A percentile compares a stretch with the other conserved stretches of the same genome.
Conservation (phyloP, 2,329 filamentous ascomycete genomes). For the Penicillium glabrum region DNA sequence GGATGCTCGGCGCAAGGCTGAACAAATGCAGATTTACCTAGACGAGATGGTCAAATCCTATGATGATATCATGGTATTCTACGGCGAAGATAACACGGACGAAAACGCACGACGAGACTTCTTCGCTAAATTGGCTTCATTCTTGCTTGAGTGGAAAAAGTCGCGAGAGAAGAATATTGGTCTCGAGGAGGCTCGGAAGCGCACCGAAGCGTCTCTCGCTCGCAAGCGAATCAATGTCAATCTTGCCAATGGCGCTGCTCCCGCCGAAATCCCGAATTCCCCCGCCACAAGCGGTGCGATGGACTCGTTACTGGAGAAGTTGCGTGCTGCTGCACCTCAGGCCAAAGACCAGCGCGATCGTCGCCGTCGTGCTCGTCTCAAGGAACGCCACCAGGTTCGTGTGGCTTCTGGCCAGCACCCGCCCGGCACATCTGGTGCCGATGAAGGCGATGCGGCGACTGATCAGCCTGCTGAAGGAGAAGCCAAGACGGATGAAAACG, state of each 20-base stretch:
- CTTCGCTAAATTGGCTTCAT: conserved; percentile 87
- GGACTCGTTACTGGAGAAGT: conserved; percentile 92
- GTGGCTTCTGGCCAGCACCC: conserved; percentile 86
- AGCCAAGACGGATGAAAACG: conserved; percentile 36
- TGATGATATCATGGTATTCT: conserved; percentile 94
- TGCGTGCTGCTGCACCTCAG: conserved; percentile 89
- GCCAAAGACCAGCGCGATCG: conserved; percentile 85
- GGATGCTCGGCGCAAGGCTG: conserved; percentile 90
- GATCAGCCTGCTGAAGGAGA: conserved; percentile 39
- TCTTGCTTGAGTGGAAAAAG: conserved; percentile 94
- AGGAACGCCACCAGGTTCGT: conserved; percentile 86
- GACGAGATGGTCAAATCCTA: conserved; percentile 90
- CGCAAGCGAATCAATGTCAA: conserved; percentile 69
- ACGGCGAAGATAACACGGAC: conserved; percentile 88
- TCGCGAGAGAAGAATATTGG: conserved; percentile 87
- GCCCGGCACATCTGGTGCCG: conserved; percentile 62
- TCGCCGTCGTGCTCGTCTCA: conserved; percentile 79
- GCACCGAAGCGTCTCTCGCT: conserved; percentile 90
- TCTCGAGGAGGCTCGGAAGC: conserved; percentile 76
- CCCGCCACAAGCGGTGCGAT: conserved; percentile 83
- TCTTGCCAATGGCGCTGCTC: conserved; percentile 60
- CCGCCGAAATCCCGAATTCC: conserved; percentile 55
- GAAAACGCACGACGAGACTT: conserved; percentile 94
- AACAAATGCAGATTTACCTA: conserved; percentile 90
- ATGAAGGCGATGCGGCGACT: conserved; percentile 59